These are phyloP conservation scores for Phytophthora citrophthora DNA, from an alignment of 352 stramenopile genomes.

Conservation along the genomic window DNA sequence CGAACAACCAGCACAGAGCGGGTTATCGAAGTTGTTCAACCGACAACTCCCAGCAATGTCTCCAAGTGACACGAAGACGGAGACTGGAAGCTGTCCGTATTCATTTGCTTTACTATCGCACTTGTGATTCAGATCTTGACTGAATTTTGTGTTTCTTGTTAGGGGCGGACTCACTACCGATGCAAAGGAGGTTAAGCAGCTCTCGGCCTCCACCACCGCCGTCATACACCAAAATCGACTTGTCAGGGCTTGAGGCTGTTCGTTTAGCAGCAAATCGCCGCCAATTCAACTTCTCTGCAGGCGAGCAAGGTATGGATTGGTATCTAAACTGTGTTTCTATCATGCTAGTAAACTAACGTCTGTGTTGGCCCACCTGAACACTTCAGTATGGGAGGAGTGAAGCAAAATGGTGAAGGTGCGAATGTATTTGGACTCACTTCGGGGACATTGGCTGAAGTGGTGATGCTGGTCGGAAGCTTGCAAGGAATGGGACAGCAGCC, in stretches of 20 bases:
- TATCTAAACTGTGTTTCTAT: background rate
- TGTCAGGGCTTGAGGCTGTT: constrained; percentile 54
- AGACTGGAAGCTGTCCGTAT: constrained; percentile 12
- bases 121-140: background rate
- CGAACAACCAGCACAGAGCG: constrained; percentile 7
- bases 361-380: background rate
- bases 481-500: constrained; percentile 39
- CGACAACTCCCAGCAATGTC: constrained; percentile 6
- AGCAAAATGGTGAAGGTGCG: constrained; percentile 5
- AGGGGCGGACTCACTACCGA: constrained; percentile 10
- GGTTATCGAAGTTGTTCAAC: constrained; percentile 29
- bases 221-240: constrained; percentile 30
- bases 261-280: constrained; percentile 40
- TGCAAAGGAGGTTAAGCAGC: constrained; percentile 6
- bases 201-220: constrained; percentile 8
- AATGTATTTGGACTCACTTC: constrained; percentile 5
- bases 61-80: background rate
- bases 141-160: constrained; percentile 5
- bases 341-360: background rate
- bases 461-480: constrained; percentile 38
- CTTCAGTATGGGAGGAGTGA: constrained; percentile 17
- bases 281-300: constrained; percentile 53
- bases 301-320: constrained; percentile 24
- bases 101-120: background rate
- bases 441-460: constrained; percentile 41